Evolutionary conservation across 176 grass and related monocot genomes (phyloP).

Genomic region (Eleusine coracana): DNA sequence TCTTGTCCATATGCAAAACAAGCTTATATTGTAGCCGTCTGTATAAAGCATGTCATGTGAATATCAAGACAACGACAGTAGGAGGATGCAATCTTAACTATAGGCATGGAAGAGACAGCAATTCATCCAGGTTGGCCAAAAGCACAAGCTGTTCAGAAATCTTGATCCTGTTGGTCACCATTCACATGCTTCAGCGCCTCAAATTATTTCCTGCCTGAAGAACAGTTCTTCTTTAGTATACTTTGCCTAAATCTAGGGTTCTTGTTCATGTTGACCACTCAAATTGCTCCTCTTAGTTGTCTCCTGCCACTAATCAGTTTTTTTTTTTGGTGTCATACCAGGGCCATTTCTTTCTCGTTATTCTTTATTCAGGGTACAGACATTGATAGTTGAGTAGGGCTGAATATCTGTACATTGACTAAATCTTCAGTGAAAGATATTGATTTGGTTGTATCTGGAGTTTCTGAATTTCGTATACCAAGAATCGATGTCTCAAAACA

Average conservation of each 20-base stretch:
- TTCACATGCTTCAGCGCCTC: constrained; percentile 39
- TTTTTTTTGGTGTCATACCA: constrained; percentile 31
- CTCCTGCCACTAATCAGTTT: not conserved
- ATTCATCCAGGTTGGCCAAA: constrained; percentile 30
- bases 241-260: constrained; percentile 63
- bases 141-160: constrained; percentile 12
- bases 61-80: constrained; percentile 50
- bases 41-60: constrained; percentile 29
- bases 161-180: constrained; percentile 30
- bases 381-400: constrained; percentile 39
- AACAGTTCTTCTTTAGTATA: constrained; percentile 47
- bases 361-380: constrained; percentile 34
- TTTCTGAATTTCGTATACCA: constrained; percentile 27
- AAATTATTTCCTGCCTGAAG: constrained; percentile 31
- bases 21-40: not conserved
- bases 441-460: constrained; percentile 11
- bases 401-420: constrained; percentile 30
- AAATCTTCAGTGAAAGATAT: constrained; percentile 1
- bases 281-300: constrained; percentile 21
- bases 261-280: constrained; percentile 55
- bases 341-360: constrained; percentile 9
- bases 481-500: constrained; percentile 10
- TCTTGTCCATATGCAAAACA: constrained; percentile 27
- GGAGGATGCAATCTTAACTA: constrained; percentile 45
- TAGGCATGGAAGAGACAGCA: constrained; percentile 16